Base-by-base conservation (phyloP, 2,329 filamentous ascomycete species). In the Penicillium sp. region DNA sequence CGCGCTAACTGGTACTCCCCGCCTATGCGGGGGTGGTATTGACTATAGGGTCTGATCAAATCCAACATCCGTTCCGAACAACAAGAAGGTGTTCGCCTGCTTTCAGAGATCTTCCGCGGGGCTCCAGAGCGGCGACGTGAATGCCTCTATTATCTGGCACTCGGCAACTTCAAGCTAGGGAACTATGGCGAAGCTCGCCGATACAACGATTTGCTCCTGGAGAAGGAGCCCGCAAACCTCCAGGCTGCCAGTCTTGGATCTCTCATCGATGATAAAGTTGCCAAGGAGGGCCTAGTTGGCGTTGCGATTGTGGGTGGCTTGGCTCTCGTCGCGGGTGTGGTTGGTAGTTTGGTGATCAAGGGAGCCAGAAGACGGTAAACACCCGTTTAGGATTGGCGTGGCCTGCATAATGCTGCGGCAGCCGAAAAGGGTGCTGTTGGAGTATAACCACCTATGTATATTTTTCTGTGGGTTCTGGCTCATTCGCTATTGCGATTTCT, bases 101-200 rank as follows among this genome's bases (percentile, higher is more conserved):
- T 97, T 56, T 92, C 91, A 66, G 93, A 97, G 66, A 99, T 99
- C 77, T 99, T 97, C 82, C 91, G 93, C 72, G 87, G 88, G 56
- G 89, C 91, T 35, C 91, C 91, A 63, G 94, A 97, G 76, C 90
- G 94, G 67, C 88, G 94, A 70, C 88, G 94, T 69, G 94, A 99
- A 82, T 99, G 94, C 72, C 89, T 99, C 59, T 99, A 97, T 81
- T 99, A 99, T 77, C 87, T 99, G 51, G 94, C 91, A 26, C 84
- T 99, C 31, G 94, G 94, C 61, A 96, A 97, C 81, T 97, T 93
- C 84, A 97, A 97, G 80, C 85, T 99, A 44, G 93, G 92, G 59
- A 97, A 97, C 82, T 99, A 97, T 75, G 91, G 88, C 58, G 94
- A 99, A 73, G 93, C 93, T 57, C 84, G 93, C 69, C 84, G 90